Conservation (phyloP, 305 asterid genomes). For the Salvia sclarea region DNA sequence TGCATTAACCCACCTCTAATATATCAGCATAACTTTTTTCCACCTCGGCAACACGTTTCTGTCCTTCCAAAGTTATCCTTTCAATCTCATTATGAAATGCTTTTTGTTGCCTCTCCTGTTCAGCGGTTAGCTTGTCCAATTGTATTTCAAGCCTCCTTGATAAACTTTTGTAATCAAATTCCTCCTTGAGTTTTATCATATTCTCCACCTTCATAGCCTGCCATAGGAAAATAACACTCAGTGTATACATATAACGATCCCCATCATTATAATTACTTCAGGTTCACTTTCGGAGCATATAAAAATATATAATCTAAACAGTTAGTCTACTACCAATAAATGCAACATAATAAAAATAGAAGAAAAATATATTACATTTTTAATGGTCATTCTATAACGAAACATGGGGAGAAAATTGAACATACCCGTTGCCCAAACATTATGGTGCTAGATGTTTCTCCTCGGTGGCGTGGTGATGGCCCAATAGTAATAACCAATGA, state of each 20-base stretch:
- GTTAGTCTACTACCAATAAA: slow-evolving; percentile 3
- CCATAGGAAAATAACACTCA: neutral
- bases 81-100: slow-evolving; percentile 65
- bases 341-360: neutral
- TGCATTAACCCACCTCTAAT: slow-evolving; percentile 58
- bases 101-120: slow-evolving; percentile 86
- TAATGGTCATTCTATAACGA: slow-evolving; percentile 11
- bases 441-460: slow-evolving; percentile 90
- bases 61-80: slow-evolving; percentile 71
- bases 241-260: neutral
- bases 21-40: slow-evolving; percentile 63
- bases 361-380: neutral
- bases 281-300: slow-evolving; percentile 10
- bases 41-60: slow-evolving; percentile 62
- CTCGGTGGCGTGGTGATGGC: slow-evolving; percentile 90
- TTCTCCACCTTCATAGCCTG: slow-evolving; percentile 99
- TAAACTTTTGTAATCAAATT: slow-evolving; percentile 88
- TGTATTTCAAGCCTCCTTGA: slow-evolving; percentile 79
- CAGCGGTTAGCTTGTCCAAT: slow-evolving; percentile 73
- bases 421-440: slow-evolving; percentile 90
- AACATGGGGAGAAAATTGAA: slow-evolving; percentile 24
- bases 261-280: neutral
- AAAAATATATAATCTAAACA: neutral
- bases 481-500: slow-evolving; percentile 83
- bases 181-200: slow-evolving; percentile 86